Base-by-base conservation (phyloP, 2,329 filamentous ascomycete species). In the Pyrenophora seminiperda region DNA sequence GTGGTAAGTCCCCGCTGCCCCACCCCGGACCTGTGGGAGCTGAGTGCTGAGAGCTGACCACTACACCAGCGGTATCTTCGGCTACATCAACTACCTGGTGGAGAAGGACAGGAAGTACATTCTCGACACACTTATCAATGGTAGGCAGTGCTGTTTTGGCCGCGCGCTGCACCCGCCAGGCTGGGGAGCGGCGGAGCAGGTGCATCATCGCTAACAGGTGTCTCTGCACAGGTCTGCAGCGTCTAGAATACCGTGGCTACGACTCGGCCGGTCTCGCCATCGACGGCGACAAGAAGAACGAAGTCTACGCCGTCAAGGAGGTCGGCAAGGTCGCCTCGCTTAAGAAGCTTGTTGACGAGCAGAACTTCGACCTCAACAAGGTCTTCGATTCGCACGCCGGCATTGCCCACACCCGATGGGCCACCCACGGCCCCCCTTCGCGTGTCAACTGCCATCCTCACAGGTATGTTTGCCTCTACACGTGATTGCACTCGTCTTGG, bases 331-430 rank as follows among this genome's bases (percentile, higher is more conserved):
- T 99, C 56, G 91, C 88, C 75, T 96, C 96, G 80, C 83, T 99
- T 74, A 95, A 90, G 84, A 81, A 92, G 79, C 88, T 97, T 76
- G 93, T 97, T 68, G 90, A 88, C 48, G 85, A 90, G 74, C 82
- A 85, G 73, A 84, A 91, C 70, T 83, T 91, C 77, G 90, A 99
- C 77, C 81, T 91, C 66, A 89, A 84, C 76, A 96, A 96, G 83
- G 83, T 91, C 72, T 97, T 97, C 75, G 94, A 97, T 78, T 97
- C 92, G 72, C 94, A 99, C 80, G 92, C 91, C 72, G 94, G 93
- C 75, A 97, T 99, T 81, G 90, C 94, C 75, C 94, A 99, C 87
- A 99, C 94, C 60, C 87, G 94, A 76, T 99, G 94, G 94, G 94
- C 94, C 66, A 99, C 94, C 67, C 94, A 99, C 81, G 94, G 94